Conservation (phyloP, 495 filamentous ascomycete genomes). For the Penicillium taxi region DNA sequence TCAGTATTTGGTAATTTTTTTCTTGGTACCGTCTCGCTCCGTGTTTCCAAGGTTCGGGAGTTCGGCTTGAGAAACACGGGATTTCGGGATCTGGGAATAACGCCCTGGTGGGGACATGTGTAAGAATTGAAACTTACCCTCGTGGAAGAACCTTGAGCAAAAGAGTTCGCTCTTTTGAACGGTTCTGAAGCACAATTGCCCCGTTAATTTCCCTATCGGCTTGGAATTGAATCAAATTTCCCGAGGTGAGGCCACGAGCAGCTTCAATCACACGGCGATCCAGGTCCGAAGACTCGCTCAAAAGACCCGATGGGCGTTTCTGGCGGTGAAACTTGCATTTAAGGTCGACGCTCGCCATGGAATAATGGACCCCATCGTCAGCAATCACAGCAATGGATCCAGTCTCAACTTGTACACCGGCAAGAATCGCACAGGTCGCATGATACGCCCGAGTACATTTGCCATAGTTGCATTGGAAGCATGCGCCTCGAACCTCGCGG, state of each 20-base stretch:
- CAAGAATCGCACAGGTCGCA: conserved; percentile 84
- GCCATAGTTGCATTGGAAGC: conserved; percentile 93
- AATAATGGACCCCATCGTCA: conserved; percentile 87
- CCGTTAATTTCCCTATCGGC: conserved; percentile 85
- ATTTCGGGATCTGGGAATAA: conserved; percentile 2
- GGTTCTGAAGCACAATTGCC: conserved; percentile 80
- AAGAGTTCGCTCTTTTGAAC: conserved; percentile 53
- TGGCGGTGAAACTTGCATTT: conserved; percentile 88
- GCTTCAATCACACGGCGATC: conserved; percentile 53
- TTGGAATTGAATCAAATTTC: conserved; percentile 83
- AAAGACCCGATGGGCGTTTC: conserved; percentile 64
- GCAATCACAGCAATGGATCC: conserved; percentile 78
- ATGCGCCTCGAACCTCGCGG: conserved; percentile 83
- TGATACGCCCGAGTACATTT: conserved; percentile 94
- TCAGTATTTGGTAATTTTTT: conserved; percentile 20
- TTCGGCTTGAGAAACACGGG: conserved; percentile 2
- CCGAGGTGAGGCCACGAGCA: conserved; percentile 57
- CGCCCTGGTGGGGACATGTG: conserved; percentile 5
- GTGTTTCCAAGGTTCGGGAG: conserved; percentile 2
- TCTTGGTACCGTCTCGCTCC: too few species aligned
- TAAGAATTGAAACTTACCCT: conserved; percentile 55
- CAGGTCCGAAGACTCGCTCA: conserved; percentile 60
- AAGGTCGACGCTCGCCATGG: conserved; percentile 80
- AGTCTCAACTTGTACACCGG: conserved; percentile 84
- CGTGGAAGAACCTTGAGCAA: conserved; percentile 80